phyloP scores from a whole-genome alignment of 176 grass and related monocot species.

The sorghum (Sorghum bicolor) region DNA sequence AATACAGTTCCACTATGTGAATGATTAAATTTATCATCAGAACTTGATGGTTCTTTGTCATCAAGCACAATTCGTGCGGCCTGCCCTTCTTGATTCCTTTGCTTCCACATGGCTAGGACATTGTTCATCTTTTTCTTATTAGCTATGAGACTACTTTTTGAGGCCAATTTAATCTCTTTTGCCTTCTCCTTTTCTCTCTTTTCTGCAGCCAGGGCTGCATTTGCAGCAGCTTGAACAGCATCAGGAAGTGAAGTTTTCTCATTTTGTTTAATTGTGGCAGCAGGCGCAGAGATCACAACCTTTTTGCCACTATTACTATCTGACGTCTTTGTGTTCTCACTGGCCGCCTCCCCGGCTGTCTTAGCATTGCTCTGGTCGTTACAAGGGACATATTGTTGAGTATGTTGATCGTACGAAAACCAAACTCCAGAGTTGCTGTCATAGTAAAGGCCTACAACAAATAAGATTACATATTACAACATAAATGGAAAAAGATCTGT shows the following conservation, averaged over 20 bases:
- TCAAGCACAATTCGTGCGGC: slow-evolving; percentile 43
- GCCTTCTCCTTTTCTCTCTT: slow-evolving; percentile 97
- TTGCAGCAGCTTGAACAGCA: slow-evolving; percentile 91
- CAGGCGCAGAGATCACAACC: slow-evolving; percentile 94
- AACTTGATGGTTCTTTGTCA: slow-evolving; percentile 60
- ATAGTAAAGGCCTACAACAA: slow-evolving; percentile 91
- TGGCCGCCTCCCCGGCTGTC: slow-evolving; percentile 35
- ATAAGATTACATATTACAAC: slow-evolving; percentile 1
- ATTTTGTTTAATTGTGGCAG: slow-evolving; percentile 68
- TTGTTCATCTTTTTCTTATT: slow-evolving; percentile 99
- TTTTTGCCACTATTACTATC: slow-evolving; percentile 63
- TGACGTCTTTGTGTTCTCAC: slow-evolving; percentile 53
- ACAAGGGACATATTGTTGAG: slow-evolving; percentile 84
- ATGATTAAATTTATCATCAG: slow-evolving; percentile 48
- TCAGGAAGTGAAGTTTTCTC: slow-evolving; percentile 79
- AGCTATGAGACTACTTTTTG: slow-evolving; percentile 79
- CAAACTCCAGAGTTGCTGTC: slow-evolving; percentile 85
- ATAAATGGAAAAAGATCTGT: background rate
- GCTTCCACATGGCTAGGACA: slow-evolving; percentile 98
- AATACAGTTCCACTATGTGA: slow-evolving; percentile 38
- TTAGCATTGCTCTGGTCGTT: slow-evolving; percentile 62
- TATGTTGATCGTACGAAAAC: slow-evolving; percentile 85
- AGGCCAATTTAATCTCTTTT: slow-evolving; percentile 92
- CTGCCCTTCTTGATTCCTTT: slow-evolving; percentile 95
- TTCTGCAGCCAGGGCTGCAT: slow-evolving; percentile 89